Evolutionary conservation across 495 filamentous ascomycete species (phyloP).

Genomic region (Hypoxylon intermedium): DNA sequence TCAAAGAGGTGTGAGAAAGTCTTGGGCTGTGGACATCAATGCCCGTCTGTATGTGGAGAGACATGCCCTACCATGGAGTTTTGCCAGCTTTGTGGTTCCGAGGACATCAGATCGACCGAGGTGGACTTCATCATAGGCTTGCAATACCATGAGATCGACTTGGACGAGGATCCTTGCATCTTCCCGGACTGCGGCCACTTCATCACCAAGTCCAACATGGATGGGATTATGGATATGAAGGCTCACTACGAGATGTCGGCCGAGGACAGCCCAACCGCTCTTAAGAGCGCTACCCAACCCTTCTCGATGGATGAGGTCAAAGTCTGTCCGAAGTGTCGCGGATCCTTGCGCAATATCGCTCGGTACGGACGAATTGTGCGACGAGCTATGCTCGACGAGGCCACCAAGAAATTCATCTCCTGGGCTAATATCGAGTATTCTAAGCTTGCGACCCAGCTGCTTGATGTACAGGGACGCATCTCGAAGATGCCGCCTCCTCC

Average conservation of each 20-base stretch:
- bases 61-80: constrained; percentile 59
- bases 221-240: constrained; percentile 69
- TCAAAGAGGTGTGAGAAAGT: constrained; percentile 63
- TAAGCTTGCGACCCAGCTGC: constrained; percentile 48
- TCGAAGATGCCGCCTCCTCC: constrained; percentile 8
- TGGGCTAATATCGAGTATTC: constrained; percentile 58
- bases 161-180: constrained; percentile 67
- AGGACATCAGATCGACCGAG: constrained; percentile 50
- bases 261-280: constrained; percentile 49
- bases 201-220: constrained; percentile 66
- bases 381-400: constrained; percentile 68
- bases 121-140: constrained; percentile 64
- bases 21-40: constrained; percentile 69
- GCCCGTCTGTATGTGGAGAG: constrained; percentile 74
- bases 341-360: constrained; percentile 65
- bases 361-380: constrained; percentile 72
- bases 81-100: constrained; percentile 64
- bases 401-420: constrained; percentile 70
- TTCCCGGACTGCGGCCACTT: constrained; percentile 75
- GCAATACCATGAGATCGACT: constrained; percentile 63
- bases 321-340: constrained; percentile 69
- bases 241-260: constrained; percentile 62
- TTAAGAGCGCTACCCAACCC: constrained; percentile 53
- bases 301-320: constrained; percentile 63
- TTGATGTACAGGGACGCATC: constrained; percentile 32